Base-by-base conservation (phyloP, 1,139 yeast species). In the Pichia cactophila region DNA sequence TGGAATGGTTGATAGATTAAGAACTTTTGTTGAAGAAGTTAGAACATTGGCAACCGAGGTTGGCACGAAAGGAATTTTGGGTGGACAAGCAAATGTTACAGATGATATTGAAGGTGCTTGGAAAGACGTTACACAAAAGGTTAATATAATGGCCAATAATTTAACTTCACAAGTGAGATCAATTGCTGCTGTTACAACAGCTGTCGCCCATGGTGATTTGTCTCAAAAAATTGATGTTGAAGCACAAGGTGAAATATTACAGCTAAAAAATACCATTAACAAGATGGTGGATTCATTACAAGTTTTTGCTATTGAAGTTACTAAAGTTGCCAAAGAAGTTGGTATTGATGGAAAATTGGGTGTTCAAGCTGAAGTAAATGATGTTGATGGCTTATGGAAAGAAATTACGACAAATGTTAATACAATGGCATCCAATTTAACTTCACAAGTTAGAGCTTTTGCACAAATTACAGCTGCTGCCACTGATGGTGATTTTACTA, bases 391-490 rank as follows among this genome's bases (percentile, higher is more conserved):
- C 5, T 71, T 86, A 53, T 87, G 96, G 96, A 86, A 85, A 62
- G 95, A 86, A 63, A 87, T 87, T 61, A 87, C 95, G 35, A 85
- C 94, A n/a, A 87, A 87, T 67, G 96, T 87, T 57, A 87, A 87
- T 64, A 86, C 94, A 31, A 87, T 87, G 96, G 95, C 96, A 49
- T 82, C 92, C 26, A 87, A 87, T 64, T 78, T 87, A 64, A 87
- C 96, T 0, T 83, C 95, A 1, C 96, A 87, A 70, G 95, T 87
- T 62, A 80, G 95, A 69, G 96, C 95, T 0, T 87, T 87, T 70
- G 95, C 95, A 41, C 95, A 86, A 64, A 87, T 87, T 61, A 87
- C 96, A 0, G 95, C 94, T 29, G 94, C 95, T 37, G 96, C 95
- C 5, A 86, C 95, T 1, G 95, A 87, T 69, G 95, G 95, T 64